Evolutionary conservation across 495 filamentous ascomycete genomes (phyloP), one percentile per base, ranked within the genome.

Genomic region (Wilcoxina mikolae): DNA sequence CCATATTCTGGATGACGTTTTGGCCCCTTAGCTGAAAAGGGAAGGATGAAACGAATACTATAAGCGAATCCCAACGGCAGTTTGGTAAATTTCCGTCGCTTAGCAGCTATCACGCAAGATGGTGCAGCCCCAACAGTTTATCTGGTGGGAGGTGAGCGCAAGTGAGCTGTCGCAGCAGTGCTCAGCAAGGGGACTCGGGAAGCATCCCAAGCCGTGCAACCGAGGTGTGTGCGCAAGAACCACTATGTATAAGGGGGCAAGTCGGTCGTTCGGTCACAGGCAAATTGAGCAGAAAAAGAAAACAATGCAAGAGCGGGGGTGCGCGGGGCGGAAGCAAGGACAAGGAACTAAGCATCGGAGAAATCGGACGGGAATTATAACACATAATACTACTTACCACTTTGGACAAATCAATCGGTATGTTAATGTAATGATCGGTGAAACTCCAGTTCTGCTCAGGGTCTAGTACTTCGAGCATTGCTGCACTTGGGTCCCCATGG

Each of bases 371-470:
- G 9, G 20, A 49, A 28, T 4, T 3, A 49, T 29, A 29, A 29
- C 12, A 49, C 23, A 29, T 28, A 3, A 18, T 3, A 18, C 2
- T 4, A 61, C 62, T 9, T 65, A 65, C 62, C 17, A 99, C 84
- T 70, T 94, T 94, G 70, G 85, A 93, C 31, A 99, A 72, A 67
- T 99, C 93, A 55, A 96, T 85, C 2, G 93, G 93, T 45, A 95
- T 88, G 62, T 85, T 89, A 68, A 99, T 80, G 69, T 96, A 99
- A 69, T 99, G 93, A 61, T 99, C 93, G 11, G 77, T 83, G 69
- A 99, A 99, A 15, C 80, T 80, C 68, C 94, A 75, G 61, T 99
- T 99, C 70, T 99, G 93, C 67, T 99, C 93, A 5, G 93, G 93
- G 64, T 99, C 93, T 22, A 99, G 77, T 11, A 99, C 93, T 68